Percentiles rank a stretch among this genome's conserved stretches.
These are phyloP conservation scores for Colletotrichum cereale DNA, from an alignment of 2,329 filamentous ascomycete species.

Conservation along the genomic window DNA sequence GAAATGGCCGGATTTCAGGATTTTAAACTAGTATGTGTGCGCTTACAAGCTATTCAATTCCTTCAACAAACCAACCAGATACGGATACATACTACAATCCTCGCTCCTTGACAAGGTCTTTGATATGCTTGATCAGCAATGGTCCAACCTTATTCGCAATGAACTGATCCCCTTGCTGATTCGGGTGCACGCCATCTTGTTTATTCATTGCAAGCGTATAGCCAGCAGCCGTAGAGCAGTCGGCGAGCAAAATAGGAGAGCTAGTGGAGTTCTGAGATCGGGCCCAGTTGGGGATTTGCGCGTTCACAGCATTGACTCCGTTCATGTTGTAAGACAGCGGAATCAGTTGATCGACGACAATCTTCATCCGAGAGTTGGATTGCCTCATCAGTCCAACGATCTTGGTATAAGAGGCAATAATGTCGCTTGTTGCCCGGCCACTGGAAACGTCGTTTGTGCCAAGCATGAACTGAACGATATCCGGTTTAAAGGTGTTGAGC, in stretches of 20 bases:
- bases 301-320: slow-evolving; percentile 51
- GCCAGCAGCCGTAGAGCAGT: slow-evolving; percentile 51
- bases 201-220: slow-evolving; percentile 49
- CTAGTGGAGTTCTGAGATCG: slow-evolving; percentile 49
- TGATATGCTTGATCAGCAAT: slow-evolving; percentile 50
- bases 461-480: slow-evolving; percentile 60
- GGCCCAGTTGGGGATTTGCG: slow-evolving; percentile 54
- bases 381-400: slow-evolving; percentile 54
- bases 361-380: slow-evolving; percentile 53
- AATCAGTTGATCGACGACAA: slow-evolving; percentile 58
- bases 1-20: no score
- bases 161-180: slow-evolving; percentile 50
- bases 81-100: neutral
- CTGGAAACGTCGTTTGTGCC: slow-evolving; percentile 58
- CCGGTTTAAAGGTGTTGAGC: slow-evolving; percentile 53
- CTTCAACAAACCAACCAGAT: no score
- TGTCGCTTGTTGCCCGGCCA: slow-evolving; percentile 48
- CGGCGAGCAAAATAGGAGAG: slow-evolving; percentile 56
- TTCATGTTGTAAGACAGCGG: slow-evolving; percentile 49
- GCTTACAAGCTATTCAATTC: neutral
- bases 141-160: slow-evolving; percentile 50
- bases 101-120: slow-evolving; percentile 29
- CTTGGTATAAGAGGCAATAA: slow-evolving; percentile 55
- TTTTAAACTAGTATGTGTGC: neutral
- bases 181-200: slow-evolving; percentile 56